Evolutionary conservation across 257 asterid genomes (phyloP), one percentile per base, ranked within the genome.

Genomic region (Handroanthus guayacan): DNA sequence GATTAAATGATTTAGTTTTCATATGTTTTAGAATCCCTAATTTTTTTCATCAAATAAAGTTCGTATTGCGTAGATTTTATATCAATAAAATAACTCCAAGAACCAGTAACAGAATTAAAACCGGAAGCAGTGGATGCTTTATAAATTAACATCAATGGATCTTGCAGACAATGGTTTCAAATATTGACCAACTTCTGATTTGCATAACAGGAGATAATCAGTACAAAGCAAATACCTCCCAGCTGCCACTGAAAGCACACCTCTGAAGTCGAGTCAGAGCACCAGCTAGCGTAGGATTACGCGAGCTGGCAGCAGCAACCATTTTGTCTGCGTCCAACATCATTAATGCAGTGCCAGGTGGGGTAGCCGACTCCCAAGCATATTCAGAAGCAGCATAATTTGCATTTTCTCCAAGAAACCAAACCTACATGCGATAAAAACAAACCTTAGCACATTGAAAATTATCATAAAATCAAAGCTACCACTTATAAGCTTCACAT

Each of bases 301-400:
- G 99, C 73, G 99, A 95, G 87, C 99, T 95, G 69, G 99, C 99
- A 82, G 99, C 99, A 86, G 99, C 99, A 76, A 95, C 99, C 99
- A 95, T 95, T 85, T 95, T 95, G 82, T 95, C 99, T 37, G 98
- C 97, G 79, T 95, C 99, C 80, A 95, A 80, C 99, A 95, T 95
- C 99, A 95, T 95, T 85, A 95, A 81, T 81, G 99, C 99, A 69
- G 99, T 95, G 76, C 99, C 99, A 61, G 99, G 99, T 67, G 99
- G 99, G 72, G 99, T 95, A 69, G 98, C 98, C 2, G 99, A 95
- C 84, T 95, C 98, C 99, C 99, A 95, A 66, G 97, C 99, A 86
- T 95, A 95, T 81, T 95, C 99, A 75, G 99, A 95, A 80, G 99
- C 99, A 74, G 99, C 98, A 86, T 95, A 95, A 82, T 95, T 95